Evolutionary conservation across 768 basidiomycete species (phyloP).

Genomic region (Phaeolepiota aurea): DNA sequence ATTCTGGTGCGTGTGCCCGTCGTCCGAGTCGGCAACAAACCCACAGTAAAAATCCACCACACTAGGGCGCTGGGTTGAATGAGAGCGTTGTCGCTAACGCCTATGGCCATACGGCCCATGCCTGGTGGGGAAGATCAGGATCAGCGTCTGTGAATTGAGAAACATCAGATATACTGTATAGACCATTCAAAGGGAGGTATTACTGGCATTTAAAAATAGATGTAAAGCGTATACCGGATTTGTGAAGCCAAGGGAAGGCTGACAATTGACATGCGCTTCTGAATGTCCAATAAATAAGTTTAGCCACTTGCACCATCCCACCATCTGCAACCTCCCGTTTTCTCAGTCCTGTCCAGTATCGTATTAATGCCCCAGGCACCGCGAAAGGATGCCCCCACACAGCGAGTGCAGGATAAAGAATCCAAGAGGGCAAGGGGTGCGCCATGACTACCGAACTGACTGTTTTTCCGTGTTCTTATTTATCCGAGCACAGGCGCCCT

Average conservation of each 20-base stretch:
- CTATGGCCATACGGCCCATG: not conserved
- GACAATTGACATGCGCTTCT: not conserved
- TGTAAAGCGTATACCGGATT: not conserved
- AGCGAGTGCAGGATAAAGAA: slow-evolving; percentile 56
- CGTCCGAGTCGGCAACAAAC: no score
- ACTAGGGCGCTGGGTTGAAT: no score
- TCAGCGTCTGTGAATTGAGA: not conserved
- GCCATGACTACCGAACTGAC: no score
- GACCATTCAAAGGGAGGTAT: not conserved
- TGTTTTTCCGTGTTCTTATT: not conserved
- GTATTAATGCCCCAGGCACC: slow-evolving; percentile 39
- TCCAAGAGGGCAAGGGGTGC: slow-evolving; percentile 54
- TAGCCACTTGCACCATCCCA: slow-evolving; percentile 1
- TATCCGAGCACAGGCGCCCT: slow-evolving; percentile 27
- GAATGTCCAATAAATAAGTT: not conserved
- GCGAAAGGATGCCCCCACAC: slow-evolving; percentile 34
- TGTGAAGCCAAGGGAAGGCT: not conserved
- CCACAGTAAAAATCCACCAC: no score
- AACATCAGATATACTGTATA: not conserved
- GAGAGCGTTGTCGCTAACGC: no score
- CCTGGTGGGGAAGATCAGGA: not conserved
- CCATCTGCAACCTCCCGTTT: slow-evolving; percentile 1
- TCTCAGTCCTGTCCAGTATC: no score
- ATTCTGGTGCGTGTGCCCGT: no score
- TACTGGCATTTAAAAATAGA: not conserved